These are phyloP conservation scores for Peronospora destructor DNA, from an alignment of 352 stramenopile species.

Conservation along the genomic window DNA sequence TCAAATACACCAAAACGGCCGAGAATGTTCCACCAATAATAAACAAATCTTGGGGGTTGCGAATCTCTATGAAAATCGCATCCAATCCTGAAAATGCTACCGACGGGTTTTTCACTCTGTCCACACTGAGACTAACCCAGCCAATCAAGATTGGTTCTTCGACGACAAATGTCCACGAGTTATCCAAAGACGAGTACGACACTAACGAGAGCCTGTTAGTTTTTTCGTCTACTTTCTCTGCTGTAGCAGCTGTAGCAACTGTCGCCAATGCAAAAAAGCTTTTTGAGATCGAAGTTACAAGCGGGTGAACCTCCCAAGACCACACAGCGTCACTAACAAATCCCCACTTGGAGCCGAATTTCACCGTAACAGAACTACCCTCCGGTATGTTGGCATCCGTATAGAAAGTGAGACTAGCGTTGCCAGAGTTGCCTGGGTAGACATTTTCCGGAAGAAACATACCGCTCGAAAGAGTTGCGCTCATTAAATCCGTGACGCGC, in stretches of 20 bases:
- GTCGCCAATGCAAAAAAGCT: slow-evolving; percentile 10
- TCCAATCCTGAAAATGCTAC: slow-evolving; percentile 65
- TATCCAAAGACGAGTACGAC: slow-evolving; percentile 27
- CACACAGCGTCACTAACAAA: slow-evolving; percentile 48
- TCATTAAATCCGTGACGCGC: slow-evolving; percentile 37
- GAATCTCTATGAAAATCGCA: slow-evolving; percentile 48
- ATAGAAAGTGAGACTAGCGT: slow-evolving; percentile 72
- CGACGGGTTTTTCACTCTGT: slow-evolving; percentile 69
- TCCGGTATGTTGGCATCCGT: slow-evolving; percentile 51
- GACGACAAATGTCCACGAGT: slow-evolving; percentile 52
- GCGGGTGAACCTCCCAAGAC: slow-evolving; percentile 39
- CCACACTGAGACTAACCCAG: slow-evolving; percentile 60
- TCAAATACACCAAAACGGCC: slow-evolving; percentile 65
- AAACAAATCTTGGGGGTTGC: slow-evolving; percentile 41
- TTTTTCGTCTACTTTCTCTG: not conserved
- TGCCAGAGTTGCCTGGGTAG: slow-evolving; percentile 74
- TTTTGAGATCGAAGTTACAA: slow-evolving; percentile 12
- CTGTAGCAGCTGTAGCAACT: slow-evolving; percentile 4
- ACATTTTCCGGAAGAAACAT: slow-evolving; percentile 81
- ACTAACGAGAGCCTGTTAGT: slow-evolving; percentile 28
- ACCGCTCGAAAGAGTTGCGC: slow-evolving; percentile 50
- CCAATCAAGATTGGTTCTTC: slow-evolving; percentile 52
- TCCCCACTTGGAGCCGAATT: slow-evolving; percentile 55
- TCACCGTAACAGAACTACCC: slow-evolving; percentile 45
- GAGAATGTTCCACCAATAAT: slow-evolving; percentile 60